Evolutionary conservation across 768 basidiomycete genomes (phyloP).

Genomic region (Hortiboletus flavorubellus): DNA sequence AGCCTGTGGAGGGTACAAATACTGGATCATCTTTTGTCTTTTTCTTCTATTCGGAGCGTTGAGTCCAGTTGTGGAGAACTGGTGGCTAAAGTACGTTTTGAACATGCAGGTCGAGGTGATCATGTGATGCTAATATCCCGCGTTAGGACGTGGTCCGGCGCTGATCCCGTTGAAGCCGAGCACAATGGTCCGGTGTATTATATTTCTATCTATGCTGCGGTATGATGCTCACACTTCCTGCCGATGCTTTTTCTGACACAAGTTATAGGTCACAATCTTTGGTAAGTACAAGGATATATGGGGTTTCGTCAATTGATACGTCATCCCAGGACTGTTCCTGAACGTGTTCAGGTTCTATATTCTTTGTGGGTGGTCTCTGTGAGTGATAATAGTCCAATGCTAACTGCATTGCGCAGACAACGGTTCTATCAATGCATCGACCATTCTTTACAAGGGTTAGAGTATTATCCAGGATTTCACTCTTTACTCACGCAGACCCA

Average conservation of each 20-base stretch:
- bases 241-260: conserved; percentile 20
- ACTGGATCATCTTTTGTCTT: conserved; percentile 56
- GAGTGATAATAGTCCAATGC: background rate
- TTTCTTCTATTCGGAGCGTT: conserved; percentile 55
- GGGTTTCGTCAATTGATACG: conserved; percentile 6
- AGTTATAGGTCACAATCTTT: conserved; percentile 33
- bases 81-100: conserved; percentile 55
- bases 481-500: conserved; percentile 13
- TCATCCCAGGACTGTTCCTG: conserved; percentile 46
- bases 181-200: conserved; percentile 44
- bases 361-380: conserved; percentile 52
- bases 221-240: conserved; percentile 27
- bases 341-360: conserved; percentile 65
- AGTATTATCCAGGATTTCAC: background rate
- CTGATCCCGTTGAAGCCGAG: conserved; percentile 38
- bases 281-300: conserved; percentile 24
- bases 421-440: conserved; percentile 82
- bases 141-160: conserved; percentile 54
- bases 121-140: conserved; percentile 25
- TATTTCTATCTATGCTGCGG: conserved; percentile 61
- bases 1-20: conserved; percentile 47
- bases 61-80: conserved; percentile 68
- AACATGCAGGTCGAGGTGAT: background rate
- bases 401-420: conserved; percentile 39
- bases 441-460: conserved; percentile 67